A percentile compares a stretch with the other conserved stretches of the same genome.
phyloP scores from a whole-genome alignment of 805 yeast species.

The Yamadazyma nakazawae region DNA sequence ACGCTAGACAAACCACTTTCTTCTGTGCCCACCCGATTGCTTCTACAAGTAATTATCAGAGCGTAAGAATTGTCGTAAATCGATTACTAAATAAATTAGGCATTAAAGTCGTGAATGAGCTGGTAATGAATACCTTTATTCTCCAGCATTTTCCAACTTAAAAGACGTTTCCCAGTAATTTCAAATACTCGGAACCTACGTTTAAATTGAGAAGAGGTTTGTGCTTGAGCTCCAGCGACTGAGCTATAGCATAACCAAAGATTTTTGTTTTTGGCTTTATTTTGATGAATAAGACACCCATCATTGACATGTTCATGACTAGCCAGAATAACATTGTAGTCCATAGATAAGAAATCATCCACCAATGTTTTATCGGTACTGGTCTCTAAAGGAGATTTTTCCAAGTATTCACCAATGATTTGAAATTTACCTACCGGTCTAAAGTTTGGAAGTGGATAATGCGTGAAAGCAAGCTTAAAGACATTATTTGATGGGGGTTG shows the following conservation, averaged over 20 bases:
- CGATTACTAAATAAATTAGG: background rate
- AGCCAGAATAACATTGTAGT: slow-evolving; percentile 36
- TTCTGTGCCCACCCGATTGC: too few species aligned
- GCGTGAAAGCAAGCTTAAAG: slow-evolving; percentile 35
- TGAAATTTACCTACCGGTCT: slow-evolving; percentile 38
- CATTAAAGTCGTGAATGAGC: slow-evolving; percentile 14
- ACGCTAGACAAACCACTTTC: background rate
- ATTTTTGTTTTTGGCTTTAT: slow-evolving; percentile 1
- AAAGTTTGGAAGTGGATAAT: slow-evolving; percentile 41
- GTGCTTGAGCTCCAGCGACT: slow-evolving; percentile 36
- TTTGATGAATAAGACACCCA: slow-evolving; percentile 30
- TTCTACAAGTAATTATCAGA: background rate
- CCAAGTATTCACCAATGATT: slow-evolving; percentile 37
- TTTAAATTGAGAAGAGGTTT: slow-evolving; percentile 26
- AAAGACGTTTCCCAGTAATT: slow-evolving; percentile 21
- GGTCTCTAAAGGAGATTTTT: slow-evolving; percentile 32
- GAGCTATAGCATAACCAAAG: slow-evolving; percentile 41
- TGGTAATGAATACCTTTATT: slow-evolving; percentile 29
- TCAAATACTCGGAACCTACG: slow-evolving; percentile 36
- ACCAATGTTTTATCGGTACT: slow-evolving; percentile 26
- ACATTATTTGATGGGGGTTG: background rate
- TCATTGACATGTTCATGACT: slow-evolving; percentile 46
- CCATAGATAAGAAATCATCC: slow-evolving; percentile 32
- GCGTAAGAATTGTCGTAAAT: background rate
- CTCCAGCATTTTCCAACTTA: slow-evolving; percentile 39